Conservation (phyloP, 2,329 filamentous ascomycete species). For the Exutisphaerella laricina region DNA sequence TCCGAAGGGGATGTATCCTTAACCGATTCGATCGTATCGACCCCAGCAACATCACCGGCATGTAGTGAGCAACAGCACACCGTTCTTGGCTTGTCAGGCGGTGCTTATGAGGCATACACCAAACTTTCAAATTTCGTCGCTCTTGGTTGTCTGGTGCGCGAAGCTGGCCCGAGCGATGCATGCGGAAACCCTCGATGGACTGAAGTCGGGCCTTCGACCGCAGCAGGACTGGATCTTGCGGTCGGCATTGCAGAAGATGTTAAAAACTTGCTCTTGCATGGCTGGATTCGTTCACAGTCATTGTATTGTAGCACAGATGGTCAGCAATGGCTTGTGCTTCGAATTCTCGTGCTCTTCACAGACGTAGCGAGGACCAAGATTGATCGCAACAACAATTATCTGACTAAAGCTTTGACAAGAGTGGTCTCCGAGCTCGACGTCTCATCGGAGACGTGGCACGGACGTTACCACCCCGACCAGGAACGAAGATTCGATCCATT, state of each 20-base stretch:
- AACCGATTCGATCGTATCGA: neutral
- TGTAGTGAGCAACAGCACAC: neutral
- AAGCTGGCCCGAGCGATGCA: neutral
- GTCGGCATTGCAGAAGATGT: conserved; percentile 7
- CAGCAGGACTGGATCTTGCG: neutral
- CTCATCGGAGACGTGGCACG: conserved; percentile 52
- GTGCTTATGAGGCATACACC: neutral
- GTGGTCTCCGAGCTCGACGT: conserved; percentile 54
- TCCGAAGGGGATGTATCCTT: neutral
- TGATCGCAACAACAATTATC: conserved; percentile 42
- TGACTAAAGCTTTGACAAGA: conserved; percentile 44
- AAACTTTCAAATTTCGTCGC: neutral
- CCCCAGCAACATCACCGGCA: neutral
- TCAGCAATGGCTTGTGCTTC: conserved; percentile 13
- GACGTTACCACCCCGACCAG: conserved; percentile 28
- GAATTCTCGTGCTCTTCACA: conserved; percentile 26
- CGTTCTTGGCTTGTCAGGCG: neutral
- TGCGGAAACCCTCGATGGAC: neutral
- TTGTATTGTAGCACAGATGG: conserved; percentile 4
- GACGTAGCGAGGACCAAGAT: conserved; percentile 54
- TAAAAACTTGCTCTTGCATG: conserved; percentile 14
- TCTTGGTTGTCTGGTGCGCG: neutral
- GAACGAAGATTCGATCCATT: conserved; percentile 36
- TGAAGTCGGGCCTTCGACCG: neutral
- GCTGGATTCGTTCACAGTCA: conserved; percentile 22